Base-by-base conservation (phyloP, 2,329 filamentous ascomycete species). In the Seiridium cupressi region DNA sequence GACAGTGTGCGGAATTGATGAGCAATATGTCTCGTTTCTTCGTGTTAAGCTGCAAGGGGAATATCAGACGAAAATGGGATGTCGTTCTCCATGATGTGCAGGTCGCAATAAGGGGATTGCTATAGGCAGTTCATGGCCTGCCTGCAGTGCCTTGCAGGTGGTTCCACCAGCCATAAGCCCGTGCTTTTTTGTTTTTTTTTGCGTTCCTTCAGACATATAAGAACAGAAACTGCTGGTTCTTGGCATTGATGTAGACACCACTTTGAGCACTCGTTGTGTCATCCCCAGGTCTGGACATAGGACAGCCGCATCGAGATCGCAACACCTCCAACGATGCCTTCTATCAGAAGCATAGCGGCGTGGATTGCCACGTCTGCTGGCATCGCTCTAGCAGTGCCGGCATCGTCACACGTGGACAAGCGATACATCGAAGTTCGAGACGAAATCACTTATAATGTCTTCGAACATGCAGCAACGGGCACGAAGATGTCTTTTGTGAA, bases 401-500 rank as follows among this genome's bases (percentile, higher is more conserved):
- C 56, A 13, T 4, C 44, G 26, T n/a, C 44, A 9, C 46, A 44
- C 9, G 31, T 11, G 36, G 56, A 61, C 56, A 61, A 59, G 56
- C 36, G 60, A 31, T 61, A 61, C 48, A 44, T 51, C 13, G 56
- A 57, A 32, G 55, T 58, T 32, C 48, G 38, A 18, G 49, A 46
- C 44, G 48, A 51, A 10, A 48, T 61, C 47, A 44, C 56, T 5
- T 77, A 77, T 62, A 79, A 72, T 8, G 72, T 81, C 49, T 81
- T 80, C 60, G 73, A 81, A 60, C 79, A 82, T 66, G 75, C 75
- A 13, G 74, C 74, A 1, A 81, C 79, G 1, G 73, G 72, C 48
- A 72, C 76, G 0, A 76, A 67, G 11, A 64, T 83, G 48, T 74
- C 79, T 36, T 81, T 77, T 61, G 79, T 82, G 31, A 77, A 74